phyloP scores from a whole-genome alignment of 305 asterid genomes.

The Solanum aculeatissimum region DNA sequence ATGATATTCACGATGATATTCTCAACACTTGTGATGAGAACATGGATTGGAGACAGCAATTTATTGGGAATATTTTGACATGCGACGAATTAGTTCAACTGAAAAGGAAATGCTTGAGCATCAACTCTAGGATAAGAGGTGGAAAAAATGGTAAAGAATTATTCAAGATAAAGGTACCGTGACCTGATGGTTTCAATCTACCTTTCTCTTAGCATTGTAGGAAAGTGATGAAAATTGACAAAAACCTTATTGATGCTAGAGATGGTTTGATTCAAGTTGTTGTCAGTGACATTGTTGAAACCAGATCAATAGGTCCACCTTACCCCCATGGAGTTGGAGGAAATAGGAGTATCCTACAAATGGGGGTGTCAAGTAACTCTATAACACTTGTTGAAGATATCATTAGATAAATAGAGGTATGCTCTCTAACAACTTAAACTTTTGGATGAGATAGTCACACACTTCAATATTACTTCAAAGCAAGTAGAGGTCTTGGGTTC shows the following conservation, averaged over 20 bases:
- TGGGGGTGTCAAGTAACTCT: neutral
- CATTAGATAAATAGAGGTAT: neutral
- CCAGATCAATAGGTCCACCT: neutral
- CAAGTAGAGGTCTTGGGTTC: neutral
- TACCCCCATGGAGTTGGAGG: neutral
- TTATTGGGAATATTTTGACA: neutral
- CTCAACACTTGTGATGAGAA: neutral
- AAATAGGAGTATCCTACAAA: neutral
- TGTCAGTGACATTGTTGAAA: neutral
- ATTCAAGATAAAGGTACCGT: neutral
- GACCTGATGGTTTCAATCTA: neutral
- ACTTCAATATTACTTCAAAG: neutral
- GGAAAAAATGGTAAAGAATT: neutral
- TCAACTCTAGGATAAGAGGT: neutral
- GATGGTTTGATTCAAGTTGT: neutral
- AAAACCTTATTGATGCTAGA: neutral
- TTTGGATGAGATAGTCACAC: neutral
- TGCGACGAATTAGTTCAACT: neutral
- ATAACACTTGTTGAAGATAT: neutral
- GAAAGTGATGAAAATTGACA: neutral
- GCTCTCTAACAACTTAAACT: neutral
- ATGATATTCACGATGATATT: neutral
- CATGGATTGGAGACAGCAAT: neutral
- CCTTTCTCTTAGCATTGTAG: neutral
- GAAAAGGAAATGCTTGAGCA: neutral